Percentiles rank a stretch among this genome's conserved stretches.
These are phyloP conservation scores for Kernera saxatilis DNA, from an alignment of 345 rosid genomes.

Conservation along the genomic window DNA sequence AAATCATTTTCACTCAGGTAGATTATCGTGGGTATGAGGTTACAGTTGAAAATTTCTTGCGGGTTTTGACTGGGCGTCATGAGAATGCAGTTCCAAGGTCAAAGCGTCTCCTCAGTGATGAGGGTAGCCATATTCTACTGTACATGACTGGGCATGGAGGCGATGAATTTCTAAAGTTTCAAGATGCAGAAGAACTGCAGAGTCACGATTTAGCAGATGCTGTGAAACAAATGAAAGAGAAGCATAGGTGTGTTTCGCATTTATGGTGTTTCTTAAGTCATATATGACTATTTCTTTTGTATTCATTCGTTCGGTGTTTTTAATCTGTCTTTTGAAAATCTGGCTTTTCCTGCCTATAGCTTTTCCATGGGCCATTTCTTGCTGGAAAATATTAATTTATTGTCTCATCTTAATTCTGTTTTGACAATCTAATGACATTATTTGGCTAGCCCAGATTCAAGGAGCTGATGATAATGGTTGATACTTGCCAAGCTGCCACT, in stretches of 20 bases:
- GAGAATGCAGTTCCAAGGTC: constrained; percentile 95
- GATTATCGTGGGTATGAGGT: constrained; percentile 99
- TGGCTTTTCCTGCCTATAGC: background rate
- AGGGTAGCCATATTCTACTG: constrained; percentile 94
- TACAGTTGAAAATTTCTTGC: constrained; percentile 81
- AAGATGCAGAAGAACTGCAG: constrained; percentile 95
- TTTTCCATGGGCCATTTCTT: background rate
- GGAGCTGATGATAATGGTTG: constrained; percentile 98
- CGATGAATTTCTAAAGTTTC: constrained; percentile 92
- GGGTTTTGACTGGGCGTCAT: constrained; percentile 91
- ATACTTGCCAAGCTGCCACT: constrained; percentile 99
- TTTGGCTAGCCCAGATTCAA: constrained; percentile 60
- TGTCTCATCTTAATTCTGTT: background rate
- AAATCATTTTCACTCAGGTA: constrained; percentile 52
- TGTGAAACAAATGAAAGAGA: constrained; percentile 98
- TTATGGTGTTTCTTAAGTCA: constrained; percentile 1
- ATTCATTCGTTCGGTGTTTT: background rate
- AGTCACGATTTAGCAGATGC: constrained; percentile 99
- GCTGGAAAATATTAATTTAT: background rate
- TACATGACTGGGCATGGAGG: constrained; percentile 99
- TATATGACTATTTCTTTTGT: constrained; percentile 2
- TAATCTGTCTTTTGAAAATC: background rate
- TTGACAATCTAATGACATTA: constrained; percentile 18
- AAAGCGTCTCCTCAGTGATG: constrained; percentile 95
- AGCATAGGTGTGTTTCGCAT: constrained; percentile 51